These are phyloP conservation scores for Kwoniella mangroviensis DNA, from an alignment of 768 basidiomycete genomes.

Conservation along the genomic window DNA sequence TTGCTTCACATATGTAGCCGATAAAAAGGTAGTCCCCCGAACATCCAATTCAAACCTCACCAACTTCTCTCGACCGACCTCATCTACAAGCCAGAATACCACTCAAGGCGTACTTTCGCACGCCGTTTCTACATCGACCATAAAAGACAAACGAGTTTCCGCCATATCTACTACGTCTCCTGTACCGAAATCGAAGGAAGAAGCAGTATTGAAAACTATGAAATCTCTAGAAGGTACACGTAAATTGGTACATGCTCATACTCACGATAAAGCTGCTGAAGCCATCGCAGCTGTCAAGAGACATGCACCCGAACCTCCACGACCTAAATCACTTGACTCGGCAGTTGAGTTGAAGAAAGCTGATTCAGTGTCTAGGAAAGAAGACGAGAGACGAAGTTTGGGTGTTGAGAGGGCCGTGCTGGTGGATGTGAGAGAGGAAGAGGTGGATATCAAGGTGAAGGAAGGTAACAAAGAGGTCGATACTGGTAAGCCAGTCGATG, in stretches of 20 bases:
- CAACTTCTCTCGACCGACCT: slow-evolving; percentile 23
- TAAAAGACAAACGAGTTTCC: slow-evolving; percentile 29
- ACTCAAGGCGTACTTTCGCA: slow-evolving; percentile 1
- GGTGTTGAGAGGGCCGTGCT: slow-evolving; percentile 27
- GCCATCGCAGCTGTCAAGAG: slow-evolving; percentile 35
- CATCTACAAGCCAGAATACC: slow-evolving; percentile 12
- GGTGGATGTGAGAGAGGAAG: slow-evolving; percentile 26
- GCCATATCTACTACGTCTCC: slow-evolving; percentile 23
- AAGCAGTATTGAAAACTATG: slow-evolving; percentile 43
- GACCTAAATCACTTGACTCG: slow-evolving; percentile 36
- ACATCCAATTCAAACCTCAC: slow-evolving; percentile 34
- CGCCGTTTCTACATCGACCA: slow-evolving; percentile 21
- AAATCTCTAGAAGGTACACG: slow-evolving; percentile 39
- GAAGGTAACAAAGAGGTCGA: slow-evolving; percentile 29
- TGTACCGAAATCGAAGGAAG: slow-evolving; percentile 36
- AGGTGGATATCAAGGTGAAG: slow-evolving; percentile 15
- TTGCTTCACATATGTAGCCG: slow-evolving; percentile 14
- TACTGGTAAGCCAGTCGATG: slow-evolving; percentile 4
- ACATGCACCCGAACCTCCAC: slow-evolving; percentile 45
- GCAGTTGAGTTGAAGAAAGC: slow-evolving; percentile 16
- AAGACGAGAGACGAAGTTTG: slow-evolving; percentile 34
- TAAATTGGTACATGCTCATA: slow-evolving; percentile 8
- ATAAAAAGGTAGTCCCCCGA: slow-evolving; percentile 36
- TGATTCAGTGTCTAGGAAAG: slow-evolving; percentile 9
- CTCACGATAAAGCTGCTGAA: slow-evolving; percentile 30